Base-by-base conservation (phyloP, 805 yeast species). In the Kurtzmaniella fragi region DNA sequence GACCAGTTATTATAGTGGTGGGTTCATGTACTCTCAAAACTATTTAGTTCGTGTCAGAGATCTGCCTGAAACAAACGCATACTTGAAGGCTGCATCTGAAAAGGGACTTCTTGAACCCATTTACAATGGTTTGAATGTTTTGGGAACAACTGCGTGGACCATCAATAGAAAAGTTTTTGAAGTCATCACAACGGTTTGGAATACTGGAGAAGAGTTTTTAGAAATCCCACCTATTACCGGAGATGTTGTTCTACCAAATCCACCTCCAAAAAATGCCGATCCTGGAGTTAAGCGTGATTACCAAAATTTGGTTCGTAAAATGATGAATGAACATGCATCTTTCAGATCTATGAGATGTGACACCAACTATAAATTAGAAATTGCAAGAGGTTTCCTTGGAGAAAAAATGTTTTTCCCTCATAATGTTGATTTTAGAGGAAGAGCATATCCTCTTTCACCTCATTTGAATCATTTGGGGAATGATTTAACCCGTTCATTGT, bases 71-170 rank as follows among this genome's bases (percentile, higher is more conserved):
- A 96, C 93, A 46, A 60, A 73, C 17, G 96, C 96, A 0, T 93
- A 93, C 55, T 70, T 91, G 37, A 82, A 79, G 51, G 93, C 95
- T 0, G 96, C 96, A 2, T 77, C 88, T 8, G 80, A 78, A 23
- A 71, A 81, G 20, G 77, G 80, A 8, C 77, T 76, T 35, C 63
- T 93, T 43, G 78, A 77, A 31, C 62, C 70, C 11, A 84, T 93
- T 12, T 84, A 82, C 52, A 74, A 77, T 37, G 98, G 97, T 3
- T 69, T 90, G 43, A 89, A 88, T 54, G 91, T 84, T 11, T 63
- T 91, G 40, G 98, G 98, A 6, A 65, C 71, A 30, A 85, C 98
- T 2, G 74, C 96, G 0, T 93, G 99, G 99, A 84, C 97, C 1
- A 82, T 93, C 27, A 93, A 93, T 57, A 75, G 78, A 38, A 69